Evolutionary conservation across 768 basidiomycete species (phyloP).

Genomic region (Agaricus sinodeliciosus): DNA sequence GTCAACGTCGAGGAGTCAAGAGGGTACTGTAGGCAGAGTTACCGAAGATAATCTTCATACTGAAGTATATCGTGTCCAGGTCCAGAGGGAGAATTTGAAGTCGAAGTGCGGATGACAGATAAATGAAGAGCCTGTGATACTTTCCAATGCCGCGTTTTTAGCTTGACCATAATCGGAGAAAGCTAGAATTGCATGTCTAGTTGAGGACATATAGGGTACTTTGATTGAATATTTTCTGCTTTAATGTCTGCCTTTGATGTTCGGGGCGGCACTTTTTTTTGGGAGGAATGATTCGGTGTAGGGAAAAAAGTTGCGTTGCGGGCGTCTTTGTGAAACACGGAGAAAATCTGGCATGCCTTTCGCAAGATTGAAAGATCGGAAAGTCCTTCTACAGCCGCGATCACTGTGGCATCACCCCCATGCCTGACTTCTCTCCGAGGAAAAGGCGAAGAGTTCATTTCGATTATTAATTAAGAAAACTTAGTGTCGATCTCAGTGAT

Average conservation of each 20-base stretch:
- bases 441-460: too few relatives aligned
- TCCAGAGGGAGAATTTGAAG: slow-evolving; percentile 26
- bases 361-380: slow-evolving; percentile 25
- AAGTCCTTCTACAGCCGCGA: slow-evolving; percentile 13
- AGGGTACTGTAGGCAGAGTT: slow-evolving; percentile 22
- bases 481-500: too few relatives aligned
- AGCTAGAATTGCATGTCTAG: slow-evolving; percentile 19
- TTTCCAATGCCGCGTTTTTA: slow-evolving; percentile 38
- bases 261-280: slow-evolving; percentile 28
- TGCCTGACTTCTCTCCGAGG: slow-evolving; percentile 25
- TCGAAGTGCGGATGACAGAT: slow-evolving; percentile 26
- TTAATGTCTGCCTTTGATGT: slow-evolving; percentile 18
- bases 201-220: slow-evolving; percentile 19
- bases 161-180: slow-evolving; percentile 37
- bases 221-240: slow-evolving; percentile 27
- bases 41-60: slow-evolving; percentile 28
- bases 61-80: slow-evolving; percentile 20
- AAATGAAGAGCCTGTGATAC: slow-evolving; percentile 24
- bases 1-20: slow-evolving; percentile 23
- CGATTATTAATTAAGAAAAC: too few relatives aligned
- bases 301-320: slow-evolving; percentile 33
- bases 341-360: slow-evolving; percentile 36
- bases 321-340: slow-evolving; percentile 30
- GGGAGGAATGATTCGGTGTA: slow-evolving; percentile 31
- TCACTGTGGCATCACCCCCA: slow-evolving; percentile 22